A percentile compares a stretch with the other conserved stretches of the same genome.
Evolutionary conservation across 768 basidiomycete genomes (phyloP).

Genomic region (Russula griseocarnosa): DNA sequence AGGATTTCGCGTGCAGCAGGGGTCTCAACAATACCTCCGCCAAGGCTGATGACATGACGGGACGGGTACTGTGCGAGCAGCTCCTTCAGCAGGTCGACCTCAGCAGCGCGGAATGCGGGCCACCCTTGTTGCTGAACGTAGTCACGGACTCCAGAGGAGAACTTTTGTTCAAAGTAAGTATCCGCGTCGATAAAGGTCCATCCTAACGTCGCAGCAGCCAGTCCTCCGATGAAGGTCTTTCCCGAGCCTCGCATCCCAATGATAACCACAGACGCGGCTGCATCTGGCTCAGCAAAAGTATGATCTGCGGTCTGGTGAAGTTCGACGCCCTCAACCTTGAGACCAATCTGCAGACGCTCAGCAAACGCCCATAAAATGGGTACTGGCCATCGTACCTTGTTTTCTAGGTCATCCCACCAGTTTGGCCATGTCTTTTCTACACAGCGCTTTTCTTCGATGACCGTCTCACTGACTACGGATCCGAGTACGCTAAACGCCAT

Average conservation of each 20-base stretch:
- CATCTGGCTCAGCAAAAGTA: slow-evolving; percentile 40
- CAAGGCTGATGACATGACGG: slow-evolving; percentile 79
- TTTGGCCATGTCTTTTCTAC: slow-evolving; percentile 99
- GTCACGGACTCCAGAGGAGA: slow-evolving; percentile 58
- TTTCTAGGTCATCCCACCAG: slow-evolving; percentile 98
- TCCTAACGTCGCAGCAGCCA: slow-evolving; percentile 68
- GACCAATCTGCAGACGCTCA: slow-evolving; percentile 62
- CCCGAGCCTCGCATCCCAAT: slow-evolving; percentile 98
- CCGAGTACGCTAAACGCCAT: slow-evolving; percentile 96
- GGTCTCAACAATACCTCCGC: slow-evolving; percentile 92
- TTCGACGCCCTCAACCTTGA: slow-evolving; percentile 83
- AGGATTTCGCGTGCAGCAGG: slow-evolving; percentile 68
- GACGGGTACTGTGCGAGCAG: slow-evolving; percentile 54
- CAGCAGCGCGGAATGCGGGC: slow-evolving; percentile 83
- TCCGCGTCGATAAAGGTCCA: slow-evolving; percentile 87
- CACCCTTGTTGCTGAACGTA: slow-evolving; percentile 85
- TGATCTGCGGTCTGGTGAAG: slow-evolving; percentile 44
- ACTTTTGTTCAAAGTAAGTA: slow-evolving; percentile 61
- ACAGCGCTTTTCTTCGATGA: slow-evolving; percentile 93
- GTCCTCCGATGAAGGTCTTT: slow-evolving; percentile 80
- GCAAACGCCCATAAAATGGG: neutral
- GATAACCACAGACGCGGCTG: slow-evolving; percentile 62
- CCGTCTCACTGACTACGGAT: slow-evolving; percentile 63
- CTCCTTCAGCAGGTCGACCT: slow-evolving; percentile 63
- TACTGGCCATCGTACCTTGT: slow-evolving; percentile 59